Base-by-base conservation (phyloP, 139 green algal genomes). In the Chlamydomonas schloesseri region DNA sequence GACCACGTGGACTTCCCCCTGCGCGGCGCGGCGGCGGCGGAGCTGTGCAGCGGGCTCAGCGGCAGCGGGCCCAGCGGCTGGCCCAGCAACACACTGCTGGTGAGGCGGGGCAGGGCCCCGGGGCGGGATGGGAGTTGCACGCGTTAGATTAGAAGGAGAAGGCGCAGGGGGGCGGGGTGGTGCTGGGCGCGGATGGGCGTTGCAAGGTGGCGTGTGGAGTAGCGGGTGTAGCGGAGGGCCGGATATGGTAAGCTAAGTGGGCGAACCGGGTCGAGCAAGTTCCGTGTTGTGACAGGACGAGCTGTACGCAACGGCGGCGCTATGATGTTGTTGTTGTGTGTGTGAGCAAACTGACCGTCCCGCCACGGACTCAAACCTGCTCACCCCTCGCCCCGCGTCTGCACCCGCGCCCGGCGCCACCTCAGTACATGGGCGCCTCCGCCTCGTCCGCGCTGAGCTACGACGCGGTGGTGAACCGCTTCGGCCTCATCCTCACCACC, bases 1-100 rank as follows among this genome's bases (percentile, higher is more conserved):
- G 92, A 95, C 57, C 89, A 93, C 67, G 77, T 93, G 53, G 89
- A 92, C 26, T 47, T 93, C 13, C 92, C 92, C 10, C 17, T 93
- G 64, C 33, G 83, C 28, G 62, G 82, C 28, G 67, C 58, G 26
- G 20, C 71, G 36, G 86, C 77, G 34, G 57, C 73, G 9, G 91
- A 93, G 50, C 80, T 94, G 36, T 36, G 68, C 46, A 70, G 74
- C 31, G 74, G 74, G 9, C 11, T 82, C 87, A 73, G 58, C 82
- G 37, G 89, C 29, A 57, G 88, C 71, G 90, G 90, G 4, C 47
- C 79, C 28, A 78, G 71, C 24, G 89, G 88, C 31, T 94, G 91
- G 91, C 91, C 89, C 0, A 64, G 34, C 46, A 93, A 93, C 81
- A 89, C 80, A 3, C 81, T 94, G 60, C 82, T 94, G 78, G 78